Evolutionary conservation across 768 basidiomycete species (phyloP), one percentile per base, ranked within the genome.

Genomic region (Leccinellum rugosiceps): DNA sequence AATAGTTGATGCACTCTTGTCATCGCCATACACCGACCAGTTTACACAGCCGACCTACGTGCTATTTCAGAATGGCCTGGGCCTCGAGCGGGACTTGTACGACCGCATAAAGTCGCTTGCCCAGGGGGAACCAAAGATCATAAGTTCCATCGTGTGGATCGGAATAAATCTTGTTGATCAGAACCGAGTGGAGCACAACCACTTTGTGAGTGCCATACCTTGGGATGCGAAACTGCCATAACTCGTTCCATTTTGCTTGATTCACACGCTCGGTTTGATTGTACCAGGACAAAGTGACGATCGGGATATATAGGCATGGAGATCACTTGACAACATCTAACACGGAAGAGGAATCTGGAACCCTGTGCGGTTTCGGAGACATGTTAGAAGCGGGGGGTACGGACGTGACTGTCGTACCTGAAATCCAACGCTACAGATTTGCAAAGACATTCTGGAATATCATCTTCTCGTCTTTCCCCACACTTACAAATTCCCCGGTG

Each of bases 41-140:
- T 74, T 77, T 58, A 60, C 75, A 5, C 83, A 85, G 62, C 85
- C 85, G 1, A 80, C 77, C 1, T 85, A 84, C 64, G 82, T 85
- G 2, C 67, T 88, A 13, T 61, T 87, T 49, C 85, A 91, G 75
- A 92, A 92, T 66, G 88, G 89, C 6, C 72, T 92, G 4, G 83
- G 82, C 35, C 35, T 60, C 44, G 90, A 91, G 65, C 74, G 70
- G 32, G 87, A 87, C 55, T 74, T 90, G 21, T 87, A 88, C 66
- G 63, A 79, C 10, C 78, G 84, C 2, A 55, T 83, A 11, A 75
- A 74, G 56, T 59, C 65, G 9, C 69, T 83, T n/a, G 69, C 72
- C 41, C 73, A 74, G 4, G 71, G 77, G 8, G 63, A 73, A 25
- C 83, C 84, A 0, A 78, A 68, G 26, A 83, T 87, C 34, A 75